Percentiles rank a stretch among this genome's conserved stretches.
Conservation (phyloP, 192 early-diverging fungal species). For the Rhizoclosmatium globosum region DNA sequence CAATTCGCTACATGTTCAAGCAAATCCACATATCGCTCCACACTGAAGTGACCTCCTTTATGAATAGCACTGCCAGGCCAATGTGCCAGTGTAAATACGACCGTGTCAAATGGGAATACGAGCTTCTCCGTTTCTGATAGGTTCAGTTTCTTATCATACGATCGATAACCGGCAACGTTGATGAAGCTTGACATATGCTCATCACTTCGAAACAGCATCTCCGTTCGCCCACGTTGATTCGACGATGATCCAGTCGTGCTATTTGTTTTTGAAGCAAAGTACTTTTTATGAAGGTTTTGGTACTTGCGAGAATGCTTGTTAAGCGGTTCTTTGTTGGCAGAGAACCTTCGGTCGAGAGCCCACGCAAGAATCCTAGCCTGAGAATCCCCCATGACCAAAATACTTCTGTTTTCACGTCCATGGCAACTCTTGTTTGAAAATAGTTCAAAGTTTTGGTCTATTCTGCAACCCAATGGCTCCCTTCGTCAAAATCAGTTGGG, state of each 20-base stretch:
- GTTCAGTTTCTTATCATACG: background rate
- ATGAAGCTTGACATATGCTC: background rate
- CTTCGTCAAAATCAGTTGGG: background rate
- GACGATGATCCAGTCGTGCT: no score
- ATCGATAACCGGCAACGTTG: background rate
- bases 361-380: background rate
- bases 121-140: background rate
- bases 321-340: background rate
- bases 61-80: conserved; percentile 5
- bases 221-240: no score
- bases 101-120: background rate
- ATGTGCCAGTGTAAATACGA: background rate
- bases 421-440: background rate
- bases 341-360: background rate
- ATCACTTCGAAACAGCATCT: no score
- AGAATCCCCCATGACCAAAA: conserved; percentile 8
- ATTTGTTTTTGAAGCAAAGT: background rate
- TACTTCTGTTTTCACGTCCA: background rate
- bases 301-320: background rate
- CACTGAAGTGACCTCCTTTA: conserved; percentile 24
- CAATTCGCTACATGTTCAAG: background rate
- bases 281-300: background rate
- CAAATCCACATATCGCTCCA: conserved; percentile 4
- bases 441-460: conserved; percentile 17
- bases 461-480: conserved; percentile 20